These are phyloP conservation scores for Cylindrotheca fusiformis DNA, from an alignment of 108 stramenopile genomes.

Conservation along the genomic window DNA sequence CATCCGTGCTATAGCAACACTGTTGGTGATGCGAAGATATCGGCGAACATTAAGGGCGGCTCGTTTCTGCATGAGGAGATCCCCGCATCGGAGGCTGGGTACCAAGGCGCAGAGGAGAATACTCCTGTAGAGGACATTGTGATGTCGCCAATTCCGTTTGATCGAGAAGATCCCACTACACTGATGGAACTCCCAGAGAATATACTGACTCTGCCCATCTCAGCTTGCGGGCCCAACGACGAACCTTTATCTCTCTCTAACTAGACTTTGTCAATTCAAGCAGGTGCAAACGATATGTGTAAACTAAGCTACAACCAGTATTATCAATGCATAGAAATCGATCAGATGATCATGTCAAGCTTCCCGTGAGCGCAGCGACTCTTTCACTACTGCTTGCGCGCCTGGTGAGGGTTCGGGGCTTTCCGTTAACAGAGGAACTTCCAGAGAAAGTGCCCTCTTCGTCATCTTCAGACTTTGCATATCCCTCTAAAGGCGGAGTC, in stretches of 20 bases:
- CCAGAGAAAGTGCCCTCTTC: not conserved
- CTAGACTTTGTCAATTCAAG: too few species aligned
- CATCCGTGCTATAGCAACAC: too few species aligned
- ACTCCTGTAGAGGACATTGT: conserved; percentile 29
- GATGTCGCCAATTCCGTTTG: conserved; percentile 42
- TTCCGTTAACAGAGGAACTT: not conserved
- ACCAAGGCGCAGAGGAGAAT: not conserved
- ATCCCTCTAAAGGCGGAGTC: not conserved
- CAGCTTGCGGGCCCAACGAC: conserved; percentile 42
- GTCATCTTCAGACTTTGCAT: not conserved
- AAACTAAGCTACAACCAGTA: too few species aligned
- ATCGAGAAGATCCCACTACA: conserved; percentile 38
- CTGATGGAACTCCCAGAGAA: conserved; percentile 43
- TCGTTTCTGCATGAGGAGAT: too few species aligned
- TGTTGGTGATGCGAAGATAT: too few species aligned
- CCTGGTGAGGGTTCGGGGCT: not conserved
- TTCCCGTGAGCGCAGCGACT: not conserved
- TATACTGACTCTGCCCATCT: conserved; percentile 44
- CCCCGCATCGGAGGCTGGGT: too few species aligned
- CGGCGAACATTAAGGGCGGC: too few species aligned
- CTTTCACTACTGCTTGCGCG: not conserved
- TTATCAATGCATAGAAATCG: too few species aligned
- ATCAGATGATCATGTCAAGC: not conserved
- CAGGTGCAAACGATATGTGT: too few species aligned
- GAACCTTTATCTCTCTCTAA: conserved; percentile 2